Base-by-base conservation (phyloP, 2,329 filamentous ascomycete genomes). In the Colletotrichum noveboracense region DNA sequence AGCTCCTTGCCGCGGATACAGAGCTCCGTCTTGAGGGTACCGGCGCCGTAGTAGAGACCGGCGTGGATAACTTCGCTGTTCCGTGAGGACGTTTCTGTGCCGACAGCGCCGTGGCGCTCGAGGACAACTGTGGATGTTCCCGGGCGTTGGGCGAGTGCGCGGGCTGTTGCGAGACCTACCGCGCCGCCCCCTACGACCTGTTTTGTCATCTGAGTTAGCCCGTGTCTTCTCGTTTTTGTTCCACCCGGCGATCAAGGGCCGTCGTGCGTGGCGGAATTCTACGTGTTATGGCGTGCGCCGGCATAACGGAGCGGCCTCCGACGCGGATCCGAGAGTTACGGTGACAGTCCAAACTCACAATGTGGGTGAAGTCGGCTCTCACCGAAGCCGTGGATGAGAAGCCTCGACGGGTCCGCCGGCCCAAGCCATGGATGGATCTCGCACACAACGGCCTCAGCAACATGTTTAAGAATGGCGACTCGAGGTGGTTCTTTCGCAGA, bases 31-130 rank as follows among this genome's bases (percentile, higher is more conserved):
- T 99, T 99, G 69, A 98, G 91, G 2, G 93, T 93, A 55, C 86
- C 85, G 7, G 88, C 83, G 18, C 94, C 95, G 85, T 98, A 98
- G 89, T 98, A 98, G 78, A 98, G 90, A 16, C 97, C 97, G 2
- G 95, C 97, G 84, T 99, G 97, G 80, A 99, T 97, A 71, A 98
- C 96, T 90, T 98, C 96, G 81, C 94, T 96, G 87, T 98, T 98
- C 79, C 96, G 93, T 78, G 94, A 95, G 77, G 94, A 96, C 1
- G 96, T 98, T 86, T 98, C 96, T 32, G 92, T 96, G 66, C 96
- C 96, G 30, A 94, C 89, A 66, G 90, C 88, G 26, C 88, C 85
- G 87, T 98, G 94, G 30, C 94, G 92, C 85, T 98, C 96, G 3
- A 98, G 91, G 70, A 98, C 88, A 14, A 98, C 89, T 0, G 95